Percentiles rank a stretch among this genome's conserved stretches.
These are phyloP conservation scores for Russula abietina DNA, from an alignment of 768 basidiomycete genomes.

Conservation along the genomic window DNA sequence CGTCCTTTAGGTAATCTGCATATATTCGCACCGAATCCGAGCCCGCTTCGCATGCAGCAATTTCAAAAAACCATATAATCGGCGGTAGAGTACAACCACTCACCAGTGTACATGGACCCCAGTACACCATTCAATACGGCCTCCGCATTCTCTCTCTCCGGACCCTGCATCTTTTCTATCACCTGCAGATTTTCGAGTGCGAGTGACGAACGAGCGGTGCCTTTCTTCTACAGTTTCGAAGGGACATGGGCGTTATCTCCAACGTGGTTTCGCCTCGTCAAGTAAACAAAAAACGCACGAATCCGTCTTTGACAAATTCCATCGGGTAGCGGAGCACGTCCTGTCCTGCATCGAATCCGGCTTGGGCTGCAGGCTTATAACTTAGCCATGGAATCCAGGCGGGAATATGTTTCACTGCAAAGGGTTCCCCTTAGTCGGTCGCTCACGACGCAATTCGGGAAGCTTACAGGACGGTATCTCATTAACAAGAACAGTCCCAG, in stretches of 20 bases:
- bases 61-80: neutral
- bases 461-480: slow-evolving; percentile 7
- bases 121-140: neutral
- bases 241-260: neutral
- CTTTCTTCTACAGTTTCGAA: neutral
- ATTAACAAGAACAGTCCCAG: slow-evolving; percentile 12
- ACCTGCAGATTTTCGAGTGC: slow-evolving; percentile 10
- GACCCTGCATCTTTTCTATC: slow-evolving; percentile 3
- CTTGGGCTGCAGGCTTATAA: slow-evolving; percentile 4
- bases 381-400: slow-evolving; percentile 13
- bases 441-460: too few relatives aligned
- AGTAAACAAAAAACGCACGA: neutral
- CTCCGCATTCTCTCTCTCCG: slow-evolving; percentile 4
- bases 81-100: neutral
- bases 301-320: slow-evolving; percentile 9
- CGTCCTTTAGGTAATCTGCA: neutral
- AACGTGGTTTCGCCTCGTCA: neutral
- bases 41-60: neutral
- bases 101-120: slow-evolving; percentile 14
- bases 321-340: slow-evolving; percentile 13
- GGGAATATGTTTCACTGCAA: slow-evolving; percentile 11
- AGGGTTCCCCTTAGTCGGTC: neutral
- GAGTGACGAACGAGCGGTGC: slow-evolving; percentile 8
- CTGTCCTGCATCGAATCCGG: slow-evolving; percentile 8
- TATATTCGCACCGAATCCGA: slow-evolving; percentile 6